Conservation (phyloP, 352 stramenopile species). For the Phytophthora pluvialis region DNA sequence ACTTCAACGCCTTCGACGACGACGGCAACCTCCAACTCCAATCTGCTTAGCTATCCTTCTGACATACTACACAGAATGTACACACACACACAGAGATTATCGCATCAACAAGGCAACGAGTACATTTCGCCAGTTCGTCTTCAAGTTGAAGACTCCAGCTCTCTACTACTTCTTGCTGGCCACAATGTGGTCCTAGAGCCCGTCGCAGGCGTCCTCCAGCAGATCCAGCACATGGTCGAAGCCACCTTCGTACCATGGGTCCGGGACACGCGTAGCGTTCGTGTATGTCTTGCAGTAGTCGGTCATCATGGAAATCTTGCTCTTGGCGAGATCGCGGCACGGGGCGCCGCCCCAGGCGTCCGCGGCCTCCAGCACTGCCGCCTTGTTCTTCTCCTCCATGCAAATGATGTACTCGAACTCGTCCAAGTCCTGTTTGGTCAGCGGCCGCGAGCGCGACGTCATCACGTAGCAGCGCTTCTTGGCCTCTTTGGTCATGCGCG, state of each 20-base stretch:
- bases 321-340: conserved; percentile 50
- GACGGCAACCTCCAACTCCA: conserved; percentile 34
- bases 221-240: conserved; percentile 92
- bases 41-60: conserved; percentile 6
- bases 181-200: conserved; percentile 70
- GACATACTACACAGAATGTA: conserved; percentile 3
- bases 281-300: conserved; percentile 80
- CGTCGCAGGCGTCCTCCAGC: conserved; percentile 86
- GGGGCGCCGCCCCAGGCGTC: conserved; percentile 78
- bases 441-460: conserved; percentile 77
- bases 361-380: conserved; percentile 83
- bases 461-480: conserved; percentile 85
- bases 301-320: conserved; percentile 87
- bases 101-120: not conserved
- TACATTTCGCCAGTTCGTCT: conserved; percentile 9
- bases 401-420: conserved; percentile 91
- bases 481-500: conserved; percentile 86
- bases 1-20: conserved; percentile 41
- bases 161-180: conserved; percentile 15
- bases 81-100: not conserved
- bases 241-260: conserved; percentile 90
- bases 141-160: not conserved
- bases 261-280: conserved; percentile 63
- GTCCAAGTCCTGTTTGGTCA: conserved; percentile 75
- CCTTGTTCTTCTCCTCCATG: conserved; percentile 89